Percentiles rank a stretch among this genome's conserved stretches.
Evolutionary conservation across 257 asterid genomes (phyloP).

Genomic region (Henckelia pumila): DNA sequence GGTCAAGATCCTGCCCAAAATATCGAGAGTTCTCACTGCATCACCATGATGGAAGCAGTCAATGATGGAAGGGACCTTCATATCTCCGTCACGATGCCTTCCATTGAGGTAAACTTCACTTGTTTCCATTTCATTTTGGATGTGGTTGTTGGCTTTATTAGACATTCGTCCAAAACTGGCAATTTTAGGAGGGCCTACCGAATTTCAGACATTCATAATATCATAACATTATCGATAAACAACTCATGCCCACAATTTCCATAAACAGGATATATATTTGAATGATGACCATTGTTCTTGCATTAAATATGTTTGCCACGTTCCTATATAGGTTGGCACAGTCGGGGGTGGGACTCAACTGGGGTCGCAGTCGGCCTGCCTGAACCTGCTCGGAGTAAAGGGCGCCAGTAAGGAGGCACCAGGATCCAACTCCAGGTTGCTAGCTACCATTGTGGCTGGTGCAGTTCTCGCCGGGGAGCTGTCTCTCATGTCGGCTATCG

Average conservation of each 20-base stretch:
- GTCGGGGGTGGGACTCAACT: slow-evolving; percentile 48
- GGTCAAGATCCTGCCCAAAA: slow-evolving; percentile 50
- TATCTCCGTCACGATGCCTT: slow-evolving; percentile 46
- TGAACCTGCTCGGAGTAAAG: slow-evolving; percentile 48
- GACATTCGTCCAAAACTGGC: not conserved
- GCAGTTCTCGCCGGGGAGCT: slow-evolving; percentile 47
- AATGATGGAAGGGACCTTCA: slow-evolving; percentile 45
- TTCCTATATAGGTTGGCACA: slow-evolving; percentile 35
- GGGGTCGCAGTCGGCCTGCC: slow-evolving; percentile 50
- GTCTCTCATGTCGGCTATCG: slow-evolving; percentile 46
- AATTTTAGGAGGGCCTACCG: not conserved
- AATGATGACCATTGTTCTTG: not conserved
- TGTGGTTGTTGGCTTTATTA: not conserved
- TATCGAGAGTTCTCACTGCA: slow-evolving; percentile 43
- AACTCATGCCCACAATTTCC: not conserved
- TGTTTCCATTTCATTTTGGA: not conserved
- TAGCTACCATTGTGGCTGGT: slow-evolving; percentile 43
- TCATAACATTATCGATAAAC: no score
- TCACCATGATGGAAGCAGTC: slow-evolving; percentile 46
- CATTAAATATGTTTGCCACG: not conserved
- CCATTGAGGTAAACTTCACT: slow-evolving; percentile 31
- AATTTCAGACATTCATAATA: not conserved
- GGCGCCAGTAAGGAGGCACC: slow-evolving; percentile 46
- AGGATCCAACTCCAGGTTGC: slow-evolving; percentile 38
- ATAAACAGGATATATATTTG: not conserved